Percentiles rank a stretch among this genome's conserved stretches.
Evolutionary conservation across 352 stramenopile species (phyloP).

Genomic region (Phytophthora brassicae): DNA sequence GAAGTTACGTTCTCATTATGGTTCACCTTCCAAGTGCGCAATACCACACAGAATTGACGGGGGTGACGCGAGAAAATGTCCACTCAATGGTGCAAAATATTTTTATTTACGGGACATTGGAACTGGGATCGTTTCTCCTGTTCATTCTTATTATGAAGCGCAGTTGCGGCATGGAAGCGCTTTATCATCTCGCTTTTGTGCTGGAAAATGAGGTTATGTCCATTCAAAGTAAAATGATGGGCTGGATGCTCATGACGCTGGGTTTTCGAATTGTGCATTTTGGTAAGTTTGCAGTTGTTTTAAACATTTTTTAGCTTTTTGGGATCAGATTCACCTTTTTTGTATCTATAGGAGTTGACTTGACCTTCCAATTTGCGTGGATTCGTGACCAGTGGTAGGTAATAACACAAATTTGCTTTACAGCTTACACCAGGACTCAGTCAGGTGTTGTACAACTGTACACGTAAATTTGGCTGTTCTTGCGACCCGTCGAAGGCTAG

Average conservation of each 20-base stretch:
- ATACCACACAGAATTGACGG: constrained; percentile 37
- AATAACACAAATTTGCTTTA: not conserved
- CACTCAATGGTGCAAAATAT: constrained; percentile 17
- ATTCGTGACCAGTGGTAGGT: constrained; percentile 2
- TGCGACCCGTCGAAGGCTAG: no score
- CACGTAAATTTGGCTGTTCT: no score
- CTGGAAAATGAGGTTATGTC: constrained; percentile 31
- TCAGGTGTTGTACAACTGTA: no score
- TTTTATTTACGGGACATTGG: constrained; percentile 29
- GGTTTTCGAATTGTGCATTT: constrained; percentile 31
- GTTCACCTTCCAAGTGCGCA: constrained; percentile 24
- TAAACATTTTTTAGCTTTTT: not conserved
- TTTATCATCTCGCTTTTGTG: constrained; percentile 43
- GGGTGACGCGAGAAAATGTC: constrained; percentile 10
- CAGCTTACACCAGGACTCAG: no score
- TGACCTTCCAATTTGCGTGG: constrained; percentile 30
- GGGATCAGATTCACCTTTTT: not conserved
- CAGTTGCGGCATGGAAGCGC: constrained; percentile 16
- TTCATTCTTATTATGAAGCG: constrained; percentile 16
- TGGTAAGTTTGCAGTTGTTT: constrained; percentile 19
- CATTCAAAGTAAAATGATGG: constrained; percentile 37
- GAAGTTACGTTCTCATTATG: constrained; percentile 30
- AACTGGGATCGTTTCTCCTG: constrained; percentile 29
- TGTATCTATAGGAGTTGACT: constrained; percentile 22
- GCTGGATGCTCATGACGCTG: constrained; percentile 33